These are phyloP conservation scores for Flaveria trinervia DNA, from an alignment of 129 eudicot species.

Conservation along the genomic window DNA sequence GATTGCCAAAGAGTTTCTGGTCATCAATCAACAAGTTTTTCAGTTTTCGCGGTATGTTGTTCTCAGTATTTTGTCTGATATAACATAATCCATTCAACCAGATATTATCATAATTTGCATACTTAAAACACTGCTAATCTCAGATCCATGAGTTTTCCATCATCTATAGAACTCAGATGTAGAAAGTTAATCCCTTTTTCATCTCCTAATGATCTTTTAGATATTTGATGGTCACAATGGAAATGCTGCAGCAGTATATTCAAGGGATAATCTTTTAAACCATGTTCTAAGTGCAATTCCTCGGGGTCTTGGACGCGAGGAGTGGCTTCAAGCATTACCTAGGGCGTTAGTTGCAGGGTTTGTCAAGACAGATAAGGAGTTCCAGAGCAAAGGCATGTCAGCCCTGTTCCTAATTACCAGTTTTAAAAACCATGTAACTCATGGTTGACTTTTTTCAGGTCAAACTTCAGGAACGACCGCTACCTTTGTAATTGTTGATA, in stretches of 20 bases:
- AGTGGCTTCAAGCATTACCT: slow-evolving; percentile 94
- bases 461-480: slow-evolving; percentile 94
- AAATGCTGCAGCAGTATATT: slow-evolving; percentile 81
- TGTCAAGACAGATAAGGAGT: slow-evolving; percentile 89
- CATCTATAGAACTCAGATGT: background rate
- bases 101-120: background rate
- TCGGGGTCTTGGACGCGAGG: slow-evolving; percentile 81
- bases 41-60: slow-evolving; percentile 75
- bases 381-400: slow-evolving; percentile 76
- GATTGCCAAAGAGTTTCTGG: slow-evolving; percentile 76
- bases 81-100: background rate
- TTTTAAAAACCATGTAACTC: background rate
- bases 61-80: background rate
- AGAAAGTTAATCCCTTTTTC: background rate
- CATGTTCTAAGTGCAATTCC: slow-evolving; percentile 79
- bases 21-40: slow-evolving; percentile 66
- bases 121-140: background rate
- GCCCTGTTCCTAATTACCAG: background rate
- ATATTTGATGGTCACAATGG: slow-evolving; percentile 96
- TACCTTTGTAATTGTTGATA: slow-evolving; percentile 81
- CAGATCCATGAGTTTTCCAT: background rate
- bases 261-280: slow-evolving; percentile 70
- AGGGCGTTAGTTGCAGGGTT: slow-evolving; percentile 94
- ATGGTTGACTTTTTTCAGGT: slow-evolving; percentile 46
- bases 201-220: slow-evolving; percentile 31